These are phyloP conservation scores for Vachellia pachyceras DNA, from an alignment of 306 rosid genomes.

Conservation along the genomic window DNA sequence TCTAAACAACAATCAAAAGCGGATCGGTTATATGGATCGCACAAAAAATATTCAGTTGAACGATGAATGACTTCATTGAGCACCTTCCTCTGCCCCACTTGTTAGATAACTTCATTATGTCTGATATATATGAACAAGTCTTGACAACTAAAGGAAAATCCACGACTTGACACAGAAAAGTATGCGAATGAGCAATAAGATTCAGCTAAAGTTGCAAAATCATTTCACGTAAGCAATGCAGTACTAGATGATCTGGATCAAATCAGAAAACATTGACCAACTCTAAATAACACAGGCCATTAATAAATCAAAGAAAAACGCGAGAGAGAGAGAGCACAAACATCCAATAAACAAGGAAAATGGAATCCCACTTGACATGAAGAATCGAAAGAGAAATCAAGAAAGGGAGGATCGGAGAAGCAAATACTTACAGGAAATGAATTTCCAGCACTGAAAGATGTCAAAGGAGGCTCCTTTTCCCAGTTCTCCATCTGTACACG, in stretches of 20 bases:
- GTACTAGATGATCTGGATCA: not conserved
- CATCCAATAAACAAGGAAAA: not conserved
- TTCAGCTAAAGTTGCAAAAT: not conserved
- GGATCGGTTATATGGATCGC: too few relatives aligned
- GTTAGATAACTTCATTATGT: too few relatives aligned
- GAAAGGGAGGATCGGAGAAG: conserved; percentile 8
- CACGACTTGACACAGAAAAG: not conserved
- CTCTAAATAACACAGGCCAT: not conserved
- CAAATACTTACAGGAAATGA: conserved; percentile 53
- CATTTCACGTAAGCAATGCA: not conserved
- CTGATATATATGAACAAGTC: not conserved
- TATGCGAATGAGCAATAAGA: not conserved
- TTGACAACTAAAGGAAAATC: not conserved
- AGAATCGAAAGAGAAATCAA: not conserved
- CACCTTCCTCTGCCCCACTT: too few relatives aligned
- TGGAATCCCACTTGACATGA: not conserved
- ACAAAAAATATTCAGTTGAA: too few relatives aligned
- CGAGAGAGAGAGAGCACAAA: not conserved
- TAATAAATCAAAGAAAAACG: not conserved
- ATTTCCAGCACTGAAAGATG: conserved; percentile 42
- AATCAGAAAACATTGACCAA: not conserved
- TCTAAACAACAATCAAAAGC: not conserved
- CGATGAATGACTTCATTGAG: too few relatives aligned
- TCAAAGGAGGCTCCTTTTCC: conserved; percentile 36
- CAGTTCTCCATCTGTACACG: conserved; percentile 50